Percentiles rank a stretch among this genome's conserved stretches.
phyloP scores from a whole-genome alignment of 331 rosid species.

The Telfairia occidentalis region DNA sequence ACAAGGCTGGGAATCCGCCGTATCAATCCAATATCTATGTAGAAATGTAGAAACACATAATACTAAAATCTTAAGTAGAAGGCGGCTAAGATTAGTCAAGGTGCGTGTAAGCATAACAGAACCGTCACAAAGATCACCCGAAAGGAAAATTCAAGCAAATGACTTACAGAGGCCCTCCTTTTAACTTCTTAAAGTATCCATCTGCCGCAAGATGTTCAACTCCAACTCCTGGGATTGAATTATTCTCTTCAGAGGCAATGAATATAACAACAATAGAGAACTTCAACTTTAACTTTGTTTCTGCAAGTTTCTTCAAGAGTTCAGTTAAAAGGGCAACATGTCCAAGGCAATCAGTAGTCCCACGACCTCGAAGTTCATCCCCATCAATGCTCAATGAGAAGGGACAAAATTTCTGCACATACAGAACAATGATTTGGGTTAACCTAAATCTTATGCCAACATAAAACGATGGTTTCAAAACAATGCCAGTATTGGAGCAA shows the following conservation, averaged over 20 bases:
- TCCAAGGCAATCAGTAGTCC: slow-evolving; percentile 92
- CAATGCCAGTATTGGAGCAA: neutral
- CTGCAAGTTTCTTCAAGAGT: slow-evolving; percentile 68
- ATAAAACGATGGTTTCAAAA: too few species aligned
- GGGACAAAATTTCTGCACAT: slow-evolving; percentile 76
- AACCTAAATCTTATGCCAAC: neutral
- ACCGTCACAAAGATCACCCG: too few species aligned
- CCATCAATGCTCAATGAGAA: slow-evolving; percentile 67
- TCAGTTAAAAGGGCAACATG: slow-evolving; percentile 79
- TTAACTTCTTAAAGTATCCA: slow-evolving; percentile 52
- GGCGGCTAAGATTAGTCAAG: too few species aligned
- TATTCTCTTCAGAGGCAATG: slow-evolving; percentile 83
- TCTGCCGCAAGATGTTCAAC: slow-evolving; percentile 70
- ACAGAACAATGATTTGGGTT: neutral
- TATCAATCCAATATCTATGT: slow-evolving; percentile 76
- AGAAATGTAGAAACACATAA: slow-evolving; percentile 3
- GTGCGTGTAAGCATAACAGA: too few species aligned
- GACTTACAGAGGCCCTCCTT: slow-evolving; percentile 79
- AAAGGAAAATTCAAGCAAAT: too few species aligned
- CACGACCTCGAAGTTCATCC: slow-evolving; percentile 80
- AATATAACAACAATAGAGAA: slow-evolving; percentile 73
- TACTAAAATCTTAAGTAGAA: neutral
- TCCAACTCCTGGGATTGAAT: slow-evolving; percentile 71
- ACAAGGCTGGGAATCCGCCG: slow-evolving; percentile 86
- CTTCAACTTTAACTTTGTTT: slow-evolving; percentile 53